Percentiles rank a stretch among this genome's conserved stretches.
Evolutionary conservation across 2,329 filamentous ascomycete genomes (phyloP).

Genomic region (Diaporthe eres): DNA sequence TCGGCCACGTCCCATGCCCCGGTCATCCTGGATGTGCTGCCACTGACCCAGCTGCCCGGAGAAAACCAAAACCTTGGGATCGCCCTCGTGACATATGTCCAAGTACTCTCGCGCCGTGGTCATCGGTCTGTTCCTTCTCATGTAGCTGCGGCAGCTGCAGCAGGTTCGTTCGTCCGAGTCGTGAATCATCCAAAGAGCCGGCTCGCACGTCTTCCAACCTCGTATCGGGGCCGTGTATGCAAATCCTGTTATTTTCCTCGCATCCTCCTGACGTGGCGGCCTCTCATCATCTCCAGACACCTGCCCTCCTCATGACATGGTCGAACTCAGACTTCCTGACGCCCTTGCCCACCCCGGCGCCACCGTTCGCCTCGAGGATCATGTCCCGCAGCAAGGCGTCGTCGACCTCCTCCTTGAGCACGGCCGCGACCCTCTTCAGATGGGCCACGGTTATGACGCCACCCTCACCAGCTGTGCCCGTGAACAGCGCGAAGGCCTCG

Average conservation of each 20-base stretch:
- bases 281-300: conserved; percentile 82
- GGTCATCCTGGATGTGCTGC: background rate
- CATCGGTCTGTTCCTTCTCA: background rate
- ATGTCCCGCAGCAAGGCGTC: conserved; percentile 92
- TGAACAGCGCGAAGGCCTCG: conserved; percentile 87
- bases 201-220: background rate
- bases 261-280: background rate
- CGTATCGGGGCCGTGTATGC: background rate
- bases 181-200: background rate
- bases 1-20: background rate
- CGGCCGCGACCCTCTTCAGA: conserved; percentile 82
- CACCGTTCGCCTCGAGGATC: conserved; percentile 94
- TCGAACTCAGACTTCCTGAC: conserved; percentile 87
- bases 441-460: conserved; percentile 83
- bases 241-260: background rate
- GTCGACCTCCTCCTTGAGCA: conserved; percentile 86
- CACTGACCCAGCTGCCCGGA: background rate
- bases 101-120: background rate
- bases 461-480: conserved; percentile 55
- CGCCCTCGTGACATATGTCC: background rate
- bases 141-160: background rate
- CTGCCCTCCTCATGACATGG: conserved; percentile 86
- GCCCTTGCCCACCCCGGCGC: conserved; percentile 77
- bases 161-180: background rate
- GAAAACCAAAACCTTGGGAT: no score